Percentiles rank a stretch among this genome's conserved stretches.
Evolutionary conservation across 768 basidiomycete genomes (phyloP).

Genomic region (Panaeolus papilionaceus): DNA sequence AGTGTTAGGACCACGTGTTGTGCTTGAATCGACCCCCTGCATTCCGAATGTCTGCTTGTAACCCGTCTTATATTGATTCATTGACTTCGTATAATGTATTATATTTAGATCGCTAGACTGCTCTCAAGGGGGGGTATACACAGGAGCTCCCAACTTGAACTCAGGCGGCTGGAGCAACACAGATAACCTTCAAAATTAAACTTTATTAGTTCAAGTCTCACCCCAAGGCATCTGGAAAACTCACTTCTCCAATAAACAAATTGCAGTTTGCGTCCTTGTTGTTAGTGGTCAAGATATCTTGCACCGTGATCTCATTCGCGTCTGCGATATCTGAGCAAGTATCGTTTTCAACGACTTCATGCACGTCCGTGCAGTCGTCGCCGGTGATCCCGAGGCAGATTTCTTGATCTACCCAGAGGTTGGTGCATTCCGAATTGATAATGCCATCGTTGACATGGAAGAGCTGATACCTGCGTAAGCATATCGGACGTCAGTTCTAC

Average conservation of each 20-base stretch:
- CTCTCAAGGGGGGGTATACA: too few relatives aligned
- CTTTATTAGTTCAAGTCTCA: background rate
- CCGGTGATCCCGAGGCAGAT: conserved; percentile 62
- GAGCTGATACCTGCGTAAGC: conserved; percentile 55
- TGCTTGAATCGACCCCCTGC: too few relatives aligned
- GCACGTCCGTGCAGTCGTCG: conserved; percentile 49
- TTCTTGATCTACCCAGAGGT: conserved; percentile 51
- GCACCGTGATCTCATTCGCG: conserved; percentile 35
- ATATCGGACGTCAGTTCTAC: background rate
- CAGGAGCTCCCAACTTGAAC: background rate
- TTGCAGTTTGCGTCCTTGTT: background rate
- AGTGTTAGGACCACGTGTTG: background rate
- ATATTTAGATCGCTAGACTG: too few relatives aligned
- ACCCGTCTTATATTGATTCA: too few relatives aligned
- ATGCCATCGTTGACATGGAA: conserved; percentile 52
- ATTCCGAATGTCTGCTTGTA: too few relatives aligned
- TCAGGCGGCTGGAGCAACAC: background rate
- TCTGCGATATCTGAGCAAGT: conserved; percentile 29
- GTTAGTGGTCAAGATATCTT: background rate
- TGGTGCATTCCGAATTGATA: conserved; percentile 60
- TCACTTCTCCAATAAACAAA: conserved; percentile 2
- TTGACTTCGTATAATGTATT: too few relatives aligned
- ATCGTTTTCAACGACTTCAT: background rate
- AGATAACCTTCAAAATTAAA: background rate
- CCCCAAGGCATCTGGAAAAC: background rate